Evolutionary conservation across 2,329 filamentous ascomycete genomes (phyloP).

Genomic region (Pseudogymnoascus sp.): DNA sequence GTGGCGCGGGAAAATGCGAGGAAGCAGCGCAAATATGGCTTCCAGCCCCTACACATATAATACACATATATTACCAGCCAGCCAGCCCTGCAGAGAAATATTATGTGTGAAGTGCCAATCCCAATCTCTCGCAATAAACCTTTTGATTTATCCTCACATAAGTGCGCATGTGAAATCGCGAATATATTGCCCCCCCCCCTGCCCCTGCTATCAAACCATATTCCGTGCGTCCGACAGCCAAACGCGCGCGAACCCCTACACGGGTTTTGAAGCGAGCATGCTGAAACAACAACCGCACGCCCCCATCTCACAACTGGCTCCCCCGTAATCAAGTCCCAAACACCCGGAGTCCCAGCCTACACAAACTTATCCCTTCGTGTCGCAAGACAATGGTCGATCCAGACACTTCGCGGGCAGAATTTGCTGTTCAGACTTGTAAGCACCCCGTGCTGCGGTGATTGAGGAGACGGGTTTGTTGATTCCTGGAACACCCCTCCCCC

Average conservation of each 20-base stretch:
- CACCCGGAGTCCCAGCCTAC: background rate
- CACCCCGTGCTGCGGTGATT: background rate
- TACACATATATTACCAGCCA: background rate
- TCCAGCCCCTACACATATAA: background rate
- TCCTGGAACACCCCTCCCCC: background rate
- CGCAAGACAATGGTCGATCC: constrained; percentile 1
- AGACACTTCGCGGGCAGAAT: background rate
- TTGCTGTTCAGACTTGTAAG: background rate
- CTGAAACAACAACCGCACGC: background rate
- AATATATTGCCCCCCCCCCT: background rate
- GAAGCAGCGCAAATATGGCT: background rate
- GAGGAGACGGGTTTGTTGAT: background rate
- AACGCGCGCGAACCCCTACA: constrained; percentile 3
- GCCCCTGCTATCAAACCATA: background rate
- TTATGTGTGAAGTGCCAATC: background rate
- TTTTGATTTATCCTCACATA: background rate
- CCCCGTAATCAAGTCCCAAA: constrained; percentile 5
- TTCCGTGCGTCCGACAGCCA: background rate
- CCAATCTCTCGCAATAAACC: background rate
- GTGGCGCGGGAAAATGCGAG: background rate
- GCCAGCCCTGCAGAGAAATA: background rate
- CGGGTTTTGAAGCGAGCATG: constrained; percentile 1
- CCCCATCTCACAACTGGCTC: constrained; percentile 3
- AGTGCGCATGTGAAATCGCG: background rate
- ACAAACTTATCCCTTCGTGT: background rate